Base-by-base conservation (phyloP, 345 rosid genomes). In the Salix viminalis region DNA sequence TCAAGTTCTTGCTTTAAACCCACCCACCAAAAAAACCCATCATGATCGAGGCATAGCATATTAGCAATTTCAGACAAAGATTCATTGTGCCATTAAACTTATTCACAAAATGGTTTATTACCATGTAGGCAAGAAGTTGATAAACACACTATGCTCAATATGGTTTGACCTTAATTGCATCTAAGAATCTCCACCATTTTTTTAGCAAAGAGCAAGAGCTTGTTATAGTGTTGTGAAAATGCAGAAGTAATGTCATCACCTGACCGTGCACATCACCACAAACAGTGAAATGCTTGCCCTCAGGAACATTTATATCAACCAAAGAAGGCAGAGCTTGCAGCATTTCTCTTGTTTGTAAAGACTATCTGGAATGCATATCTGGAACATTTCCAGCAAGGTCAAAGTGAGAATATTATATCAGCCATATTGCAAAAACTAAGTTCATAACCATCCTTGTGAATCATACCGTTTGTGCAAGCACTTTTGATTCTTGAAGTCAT, bases 261-360 rank as follows among this genome's bases (percentile, higher is more conserved):
- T 96, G 98, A 74, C 99, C 99, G 83, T 96, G 99, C 44, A 96
- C 98, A 84, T 96, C 99, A 85, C 99, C 99, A 70, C 99, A 96
- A 72, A 96, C 97, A 0, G 98, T 93, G 79, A 93, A 87, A 83
- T 88, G 92, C 32, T 82, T 90, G 72, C 91, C 93, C 67, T 86
- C 82, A 41, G 97, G 92, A 78, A 96, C 87, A 73, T 50, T 79
- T 76, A 96, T 89, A 83, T 96, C 94, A 80, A 96, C 92, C 76
- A 96, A 92, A 56, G 97, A 91, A 71, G 99, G 97, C 81, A 91
- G 80, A 58, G 83, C 84, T 79, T 23, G 87, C 85, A 96, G 84
- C 84, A 93, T 91, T 73, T 93, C 89, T 80, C 98, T 89, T 54
- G 83, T 89, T 84, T 96, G 96, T 76, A 93, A 89, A 78, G n/a